A percentile compares a stretch with the other conserved stretches of the same genome.
Evolutionary conservation across 1,284 basidiomycete species (phyloP).

Genomic region (Psilocybe mexicana): DNA sequence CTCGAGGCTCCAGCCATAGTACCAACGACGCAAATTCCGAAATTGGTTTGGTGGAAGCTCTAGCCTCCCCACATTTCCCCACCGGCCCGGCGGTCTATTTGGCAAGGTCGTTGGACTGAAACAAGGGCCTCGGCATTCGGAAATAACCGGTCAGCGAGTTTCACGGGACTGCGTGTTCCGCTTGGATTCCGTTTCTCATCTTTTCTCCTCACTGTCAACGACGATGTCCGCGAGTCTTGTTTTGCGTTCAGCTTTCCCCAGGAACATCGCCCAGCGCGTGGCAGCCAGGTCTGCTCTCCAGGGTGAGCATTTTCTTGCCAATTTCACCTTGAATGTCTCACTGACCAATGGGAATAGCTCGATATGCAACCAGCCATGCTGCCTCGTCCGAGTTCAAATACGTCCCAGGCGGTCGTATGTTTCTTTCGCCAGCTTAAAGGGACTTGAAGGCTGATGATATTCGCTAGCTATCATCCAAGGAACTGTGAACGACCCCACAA

Average conservation of each 20-base stretch:
- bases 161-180: background rate
- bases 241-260: slow-evolving; percentile 50
- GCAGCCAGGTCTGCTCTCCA: slow-evolving; percentile 37
- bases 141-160: slow-evolving; percentile 23
- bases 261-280: slow-evolving; percentile 44
- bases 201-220: slow-evolving; percentile 22
- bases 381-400: slow-evolving; percentile 34
- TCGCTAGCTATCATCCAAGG: slow-evolving; percentile 84
- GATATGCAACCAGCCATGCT: slow-evolving; percentile 35
- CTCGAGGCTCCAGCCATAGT: no score
- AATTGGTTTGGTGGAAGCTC: background rate
- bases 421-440: background rate
- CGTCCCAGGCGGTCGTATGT: slow-evolving; percentile 73
- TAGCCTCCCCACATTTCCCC: no score
- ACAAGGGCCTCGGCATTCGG: slow-evolving; percentile 19
- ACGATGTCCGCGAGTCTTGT: slow-evolving; percentile 54
- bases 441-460: background rate
- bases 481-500: slow-evolving; percentile 93
- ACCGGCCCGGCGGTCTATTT: background rate
- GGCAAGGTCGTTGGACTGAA: background rate
- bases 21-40: background rate
- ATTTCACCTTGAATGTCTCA: slow-evolving; percentile 5
- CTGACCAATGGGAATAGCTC: slow-evolving; percentile 30
- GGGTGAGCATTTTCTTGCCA: slow-evolving; percentile 24
- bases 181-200: background rate